Conservation (phyloP, 1,284 basidiomycete genomes). For the Papiliotrema fonsecae region DNA sequence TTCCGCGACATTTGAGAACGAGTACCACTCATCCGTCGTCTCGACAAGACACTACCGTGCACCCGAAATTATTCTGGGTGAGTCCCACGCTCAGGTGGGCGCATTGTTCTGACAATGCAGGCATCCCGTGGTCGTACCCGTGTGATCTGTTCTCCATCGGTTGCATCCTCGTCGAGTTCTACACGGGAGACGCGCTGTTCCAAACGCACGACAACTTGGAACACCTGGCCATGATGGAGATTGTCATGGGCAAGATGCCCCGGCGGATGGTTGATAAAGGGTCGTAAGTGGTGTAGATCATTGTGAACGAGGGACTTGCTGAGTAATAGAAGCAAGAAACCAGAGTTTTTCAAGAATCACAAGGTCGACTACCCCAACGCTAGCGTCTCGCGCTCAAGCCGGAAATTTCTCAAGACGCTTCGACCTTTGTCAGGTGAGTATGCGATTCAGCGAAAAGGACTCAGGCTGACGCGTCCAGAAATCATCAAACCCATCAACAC, state of each 20-base stretch:
- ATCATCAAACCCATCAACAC: conserved; percentile 70
- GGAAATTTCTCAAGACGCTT: conserved; percentile 88
- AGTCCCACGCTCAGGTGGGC: conserved; percentile 42
- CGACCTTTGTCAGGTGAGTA: conserved; percentile 66
- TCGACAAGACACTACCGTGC: conserved; percentile 98
- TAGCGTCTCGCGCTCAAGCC: conserved; percentile 78
- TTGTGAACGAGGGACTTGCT: not conserved
- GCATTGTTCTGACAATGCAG: no score
- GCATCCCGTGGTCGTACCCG: conserved; percentile 95
- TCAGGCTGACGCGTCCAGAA: conserved; percentile 47
- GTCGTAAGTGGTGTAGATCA: conserved; percentile 29
- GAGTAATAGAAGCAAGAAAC: conserved; percentile 59
- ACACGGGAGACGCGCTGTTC: conserved; percentile 93
- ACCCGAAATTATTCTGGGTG: conserved; percentile 96
- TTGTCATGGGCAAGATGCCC: conserved; percentile 96
- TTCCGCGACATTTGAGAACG: conserved; percentile 94
- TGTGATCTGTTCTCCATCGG: conserved; percentile 98
- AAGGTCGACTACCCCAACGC: conserved; percentile 90
- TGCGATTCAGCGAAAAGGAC: not conserved
- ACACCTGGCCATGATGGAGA: conserved; percentile 99
- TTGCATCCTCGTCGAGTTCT: conserved; percentile 98
- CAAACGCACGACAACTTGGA: conserved; percentile 99
- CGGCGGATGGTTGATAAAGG: conserved; percentile 61
- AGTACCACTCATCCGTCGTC: conserved; percentile 97
- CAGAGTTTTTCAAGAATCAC: conserved; percentile 84